Conservation (phyloP, 2,329 filamentous ascomycete species). For the Claviceps pazoutovae region DNA sequence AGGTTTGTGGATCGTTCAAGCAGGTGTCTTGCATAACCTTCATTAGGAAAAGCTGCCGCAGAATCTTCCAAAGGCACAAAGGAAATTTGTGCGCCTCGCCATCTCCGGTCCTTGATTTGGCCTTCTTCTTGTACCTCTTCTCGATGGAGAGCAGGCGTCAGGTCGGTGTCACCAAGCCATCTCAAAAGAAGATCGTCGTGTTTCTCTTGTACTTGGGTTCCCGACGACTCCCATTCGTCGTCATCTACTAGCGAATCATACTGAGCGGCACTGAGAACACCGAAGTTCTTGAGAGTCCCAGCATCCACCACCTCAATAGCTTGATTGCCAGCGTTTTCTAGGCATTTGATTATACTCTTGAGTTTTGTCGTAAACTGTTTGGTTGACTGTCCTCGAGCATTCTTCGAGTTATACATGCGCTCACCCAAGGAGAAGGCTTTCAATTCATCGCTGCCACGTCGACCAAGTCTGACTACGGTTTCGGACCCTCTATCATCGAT, state of each 20-base stretch:
- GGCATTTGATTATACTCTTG: constrained; percentile 4
- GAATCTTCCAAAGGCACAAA: background rate
- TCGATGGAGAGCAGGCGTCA: background rate
- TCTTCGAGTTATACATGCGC: constrained; percentile 15
- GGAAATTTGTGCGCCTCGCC: constrained; percentile 23
- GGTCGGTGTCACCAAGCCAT: constrained; percentile 9
- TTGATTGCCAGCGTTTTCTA: constrained; percentile 6
- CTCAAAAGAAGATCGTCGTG: background rate
- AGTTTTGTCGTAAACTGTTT: background rate
- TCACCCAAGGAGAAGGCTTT: constrained; percentile 47
- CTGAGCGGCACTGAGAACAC: constrained; percentile 50
- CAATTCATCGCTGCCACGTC: constrained; percentile 50
- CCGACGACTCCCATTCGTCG: constrained; percentile 21
- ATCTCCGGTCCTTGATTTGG: background rate
- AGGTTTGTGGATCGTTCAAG: background rate
- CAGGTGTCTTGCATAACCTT: background rate
- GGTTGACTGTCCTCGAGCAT: constrained; percentile 8
- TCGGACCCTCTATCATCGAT: constrained; percentile 28
- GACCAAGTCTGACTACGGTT: constrained; percentile 48
- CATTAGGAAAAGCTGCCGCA: background rate
- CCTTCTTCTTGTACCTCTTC: background rate
- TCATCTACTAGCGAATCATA: constrained; percentile 44
- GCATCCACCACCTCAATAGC: constrained; percentile 34
- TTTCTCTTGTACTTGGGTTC: background rate
- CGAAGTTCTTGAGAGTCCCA: constrained; percentile 36